phyloP scores from a whole-genome alignment of 495 filamentous ascomycete species.

The Hypoxylon subgilvum region DNA sequence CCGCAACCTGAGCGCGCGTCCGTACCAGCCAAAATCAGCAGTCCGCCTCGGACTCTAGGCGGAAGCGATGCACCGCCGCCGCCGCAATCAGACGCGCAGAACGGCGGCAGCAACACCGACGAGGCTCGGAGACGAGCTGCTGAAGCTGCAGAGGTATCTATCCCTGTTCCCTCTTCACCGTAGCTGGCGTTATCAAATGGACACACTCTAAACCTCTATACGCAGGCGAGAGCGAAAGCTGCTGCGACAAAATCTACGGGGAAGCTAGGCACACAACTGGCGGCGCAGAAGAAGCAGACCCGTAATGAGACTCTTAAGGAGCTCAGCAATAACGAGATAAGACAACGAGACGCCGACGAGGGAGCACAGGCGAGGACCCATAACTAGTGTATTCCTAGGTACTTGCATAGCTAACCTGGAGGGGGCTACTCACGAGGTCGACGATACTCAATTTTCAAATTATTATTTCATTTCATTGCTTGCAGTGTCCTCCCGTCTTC shows the following conservation, averaged over 20 bases:
- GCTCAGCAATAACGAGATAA: slow-evolving; percentile 61
- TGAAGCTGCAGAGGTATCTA: slow-evolving; percentile 71
- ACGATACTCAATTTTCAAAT: neutral
- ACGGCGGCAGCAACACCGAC: slow-evolving; percentile 30
- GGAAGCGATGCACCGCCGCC: slow-evolving; percentile 16
- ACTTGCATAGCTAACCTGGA: too few species aligned
- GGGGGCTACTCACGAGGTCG: too few species aligned
- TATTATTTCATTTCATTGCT: too few species aligned
- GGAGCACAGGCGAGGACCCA: slow-evolving; percentile 57
- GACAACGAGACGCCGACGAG: slow-evolving; percentile 63
- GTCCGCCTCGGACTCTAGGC: slow-evolving; percentile 64
- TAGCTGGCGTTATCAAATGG: neutral
- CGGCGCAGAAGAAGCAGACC: slow-evolving; percentile 70
- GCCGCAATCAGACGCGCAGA: neutral
- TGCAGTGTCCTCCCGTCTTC: too few species aligned
- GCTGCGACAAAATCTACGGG: slow-evolving; percentile 52
- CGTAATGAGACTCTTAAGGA: slow-evolving; percentile 63
- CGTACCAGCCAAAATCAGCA: slow-evolving; percentile 51
- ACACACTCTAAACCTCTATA: slow-evolving; percentile 8
- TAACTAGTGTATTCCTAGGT: slow-evolving; percentile 49
- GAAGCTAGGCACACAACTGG: slow-evolving; percentile 66
- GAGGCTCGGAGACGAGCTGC: slow-evolving; percentile 68
- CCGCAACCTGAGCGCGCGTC: slow-evolving; percentile 42
- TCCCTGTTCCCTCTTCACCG: too few species aligned
- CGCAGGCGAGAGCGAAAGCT: slow-evolving; percentile 54